A percentile compares a stretch with the other conserved stretches of the same genome.
phyloP scores from a whole-genome alignment of 2,329 filamentous ascomycete species.

The Venturia asperata region DNA sequence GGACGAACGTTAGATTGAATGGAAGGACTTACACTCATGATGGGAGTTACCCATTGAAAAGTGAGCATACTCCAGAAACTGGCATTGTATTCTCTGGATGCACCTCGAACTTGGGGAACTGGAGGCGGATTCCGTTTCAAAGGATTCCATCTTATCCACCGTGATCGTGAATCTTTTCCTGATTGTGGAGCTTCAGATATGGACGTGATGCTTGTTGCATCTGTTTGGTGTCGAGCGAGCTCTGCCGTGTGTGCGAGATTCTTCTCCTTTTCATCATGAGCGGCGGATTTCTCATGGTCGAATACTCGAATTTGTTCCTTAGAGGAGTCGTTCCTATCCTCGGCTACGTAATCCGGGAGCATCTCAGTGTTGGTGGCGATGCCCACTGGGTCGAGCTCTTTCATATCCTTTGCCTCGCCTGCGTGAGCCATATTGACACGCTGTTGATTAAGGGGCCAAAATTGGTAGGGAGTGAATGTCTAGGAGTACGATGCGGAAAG shows the following conservation, averaged over 20 bases:
- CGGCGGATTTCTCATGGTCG: conserved; percentile 1
- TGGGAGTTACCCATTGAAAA: conserved; percentile 83
- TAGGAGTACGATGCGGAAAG: not conserved
- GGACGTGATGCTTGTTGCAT: not conserved
- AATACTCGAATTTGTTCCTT: not conserved
- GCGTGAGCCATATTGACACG: conserved; percentile 14
- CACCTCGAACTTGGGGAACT: conserved; percentile 45
- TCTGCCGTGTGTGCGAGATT: not conserved
- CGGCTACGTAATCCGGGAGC: conserved; percentile 4
- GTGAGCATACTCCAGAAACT: conserved; percentile 66
- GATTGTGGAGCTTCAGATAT: not conserved
- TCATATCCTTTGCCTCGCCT: conserved; percentile 13
- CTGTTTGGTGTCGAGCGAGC: not conserved
- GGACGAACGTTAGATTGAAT: not conserved
- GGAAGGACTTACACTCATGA: conserved; percentile 62
- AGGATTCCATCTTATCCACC: conserved; percentile 32
- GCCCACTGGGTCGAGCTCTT: conserved; percentile 16
- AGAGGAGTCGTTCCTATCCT: not conserved
- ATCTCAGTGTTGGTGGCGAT: conserved; percentile 2
- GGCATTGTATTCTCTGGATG: conserved; percentile 65
- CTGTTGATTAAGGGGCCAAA: not conserved
- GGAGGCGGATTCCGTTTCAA: conserved; percentile 47
- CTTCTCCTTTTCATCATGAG: conserved; percentile 6
- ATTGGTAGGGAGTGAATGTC: not conserved
- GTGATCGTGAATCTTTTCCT: not conserved